Conservation (phyloP, 345 rosid species). For the Excoecaria cochinchinensis region DNA sequence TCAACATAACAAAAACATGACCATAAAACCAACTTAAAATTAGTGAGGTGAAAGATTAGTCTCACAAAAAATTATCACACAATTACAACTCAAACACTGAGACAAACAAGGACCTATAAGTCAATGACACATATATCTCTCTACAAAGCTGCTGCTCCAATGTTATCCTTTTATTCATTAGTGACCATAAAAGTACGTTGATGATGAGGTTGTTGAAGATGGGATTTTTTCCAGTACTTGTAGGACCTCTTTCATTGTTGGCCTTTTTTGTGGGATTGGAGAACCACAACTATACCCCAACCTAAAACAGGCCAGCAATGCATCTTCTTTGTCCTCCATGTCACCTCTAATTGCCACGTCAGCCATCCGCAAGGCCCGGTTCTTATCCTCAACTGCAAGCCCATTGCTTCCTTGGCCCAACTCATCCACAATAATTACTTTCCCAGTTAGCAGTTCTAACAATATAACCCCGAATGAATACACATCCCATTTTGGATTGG, state of each 20-base stretch:
- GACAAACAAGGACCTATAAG: slow-evolving; percentile 11
- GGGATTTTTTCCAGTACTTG: slow-evolving; percentile 77
- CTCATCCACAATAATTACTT: slow-evolving; percentile 68
- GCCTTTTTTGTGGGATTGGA: slow-evolving; percentile 75
- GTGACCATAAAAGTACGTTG: slow-evolving; percentile 33
- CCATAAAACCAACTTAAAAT: background rate
- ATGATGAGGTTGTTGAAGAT: slow-evolving; percentile 26
- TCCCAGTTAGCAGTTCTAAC: slow-evolving; percentile 80
- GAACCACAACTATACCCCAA: slow-evolving; percentile 81
- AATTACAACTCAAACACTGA: slow-evolving; percentile 8
- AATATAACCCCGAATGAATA: slow-evolving; percentile 76
- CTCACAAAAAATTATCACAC: slow-evolving; percentile 15
- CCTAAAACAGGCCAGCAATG: slow-evolving; percentile 74
- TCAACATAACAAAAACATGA: too few species aligned
- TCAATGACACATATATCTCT: slow-evolving; percentile 25
- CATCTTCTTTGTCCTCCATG: slow-evolving; percentile 81
- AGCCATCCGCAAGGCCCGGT: slow-evolving; percentile 62
- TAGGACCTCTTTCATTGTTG: slow-evolving; percentile 69
- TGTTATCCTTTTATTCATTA: slow-evolving; percentile 15
- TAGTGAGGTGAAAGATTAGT: slow-evolving; percentile 19
- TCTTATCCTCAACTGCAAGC: slow-evolving; percentile 59
- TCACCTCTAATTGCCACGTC: slow-evolving; percentile 70
- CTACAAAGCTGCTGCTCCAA: slow-evolving; percentile 14
- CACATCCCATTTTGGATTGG: slow-evolving; percentile 88
- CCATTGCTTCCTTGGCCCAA: slow-evolving; percentile 77